Evolutionary conservation across 2,329 filamentous ascomycete genomes (phyloP), one percentile per base, ranked within the genome.

Genomic region (Verticillium tricorpus): DNA sequence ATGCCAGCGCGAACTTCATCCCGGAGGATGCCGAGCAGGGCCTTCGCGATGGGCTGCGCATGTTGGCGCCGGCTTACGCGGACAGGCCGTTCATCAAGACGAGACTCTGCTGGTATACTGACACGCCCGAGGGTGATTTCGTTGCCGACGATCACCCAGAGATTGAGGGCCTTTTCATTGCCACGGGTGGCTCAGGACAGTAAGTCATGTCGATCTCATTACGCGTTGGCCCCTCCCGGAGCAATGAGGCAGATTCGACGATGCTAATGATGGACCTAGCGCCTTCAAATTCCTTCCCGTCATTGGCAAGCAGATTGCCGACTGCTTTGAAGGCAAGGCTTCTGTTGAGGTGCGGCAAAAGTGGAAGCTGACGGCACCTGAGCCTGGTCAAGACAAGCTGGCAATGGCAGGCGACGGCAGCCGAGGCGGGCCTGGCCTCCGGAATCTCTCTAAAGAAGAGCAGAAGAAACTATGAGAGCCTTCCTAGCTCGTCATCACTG

Each of bases 61-160:
- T 83, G 52, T 77, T 87, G 60, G 77, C 89, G 2, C 85, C 87
- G 0, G 74, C 77, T 12, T 78, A 88, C 61, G 79, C 74, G 1
- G 76, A 82, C 0, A 73, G 84, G 5, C 77, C 78, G 0, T 88
- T 86, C 72, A 70, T 74, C 14, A 73, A 77, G 12, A 81, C 79
- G 7, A 74, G 84, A 5, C 72, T 89, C 45, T 89, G 86, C 67
- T 89, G 86, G 84, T 89, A 88, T 67, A 85, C 82, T 3, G 86
- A 89, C 72, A 89, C 86, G 62, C 85, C 85, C 0, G 78, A 79
- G n/a, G 85, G 85, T 1, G 82, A 89, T 65, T 88, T 88, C 69
- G 77, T 88, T 56, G 78, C 88, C 28, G 80, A 81, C 22, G 77
- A 82, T 62, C 84, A 87, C 64, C 85, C 85, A 0, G 67, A 71